phyloP scores from a whole-genome alignment of 352 stramenopile genomes.

The Plasmopara muralis region DNA sequence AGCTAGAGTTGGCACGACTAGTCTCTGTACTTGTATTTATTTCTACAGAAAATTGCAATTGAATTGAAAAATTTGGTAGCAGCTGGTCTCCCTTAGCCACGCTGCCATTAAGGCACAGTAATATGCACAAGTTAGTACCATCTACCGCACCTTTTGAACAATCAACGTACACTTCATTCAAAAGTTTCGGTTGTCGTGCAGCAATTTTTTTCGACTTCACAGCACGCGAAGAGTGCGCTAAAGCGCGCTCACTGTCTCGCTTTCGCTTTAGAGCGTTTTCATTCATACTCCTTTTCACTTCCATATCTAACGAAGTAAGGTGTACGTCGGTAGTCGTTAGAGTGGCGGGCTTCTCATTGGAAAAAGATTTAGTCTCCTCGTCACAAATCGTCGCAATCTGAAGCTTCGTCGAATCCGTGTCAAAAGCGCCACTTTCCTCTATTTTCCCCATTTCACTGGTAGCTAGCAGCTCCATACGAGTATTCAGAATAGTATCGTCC shows the following conservation, averaged over 20 bases:
- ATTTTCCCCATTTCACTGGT: conserved; percentile 24
- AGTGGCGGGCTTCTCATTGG: conserved; percentile 11
- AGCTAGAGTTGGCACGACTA: conserved; percentile 3
- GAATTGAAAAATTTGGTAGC: conserved; percentile 50
- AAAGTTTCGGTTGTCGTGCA: conserved; percentile 39
- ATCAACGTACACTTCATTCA: conserved; percentile 45
- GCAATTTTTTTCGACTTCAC: conserved; percentile 58
- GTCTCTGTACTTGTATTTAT: conserved; percentile 32
- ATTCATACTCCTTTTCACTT: conserved; percentile 28
- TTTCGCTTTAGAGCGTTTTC: conserved; percentile 58
- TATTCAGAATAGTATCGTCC: conserved; percentile 46
- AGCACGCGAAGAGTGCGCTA: conserved; percentile 8
- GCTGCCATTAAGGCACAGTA: conserved; percentile 15
- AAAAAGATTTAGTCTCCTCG: conserved; percentile 1
- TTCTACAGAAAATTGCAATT: conserved; percentile 58
- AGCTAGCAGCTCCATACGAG: conserved; percentile 35
- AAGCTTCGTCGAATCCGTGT: conserved; percentile 7
- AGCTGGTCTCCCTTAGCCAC: conserved; percentile 27
- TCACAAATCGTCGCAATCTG: conserved; percentile 6
- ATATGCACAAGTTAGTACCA: conserved; percentile 4
- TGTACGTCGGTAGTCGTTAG: conserved; percentile 6
- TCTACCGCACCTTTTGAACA: not conserved
- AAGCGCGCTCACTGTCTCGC: conserved; percentile 38
- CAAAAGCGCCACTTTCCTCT: conserved; percentile 21
- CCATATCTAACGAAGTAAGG: conserved; percentile 14